Percentiles rank a stretch among this genome's conserved stretches.
These are phyloP conservation scores for Syncephalis plumigaleata DNA, from an alignment of 371 early-diverging fungal species.

Conservation along the genomic window DNA sequence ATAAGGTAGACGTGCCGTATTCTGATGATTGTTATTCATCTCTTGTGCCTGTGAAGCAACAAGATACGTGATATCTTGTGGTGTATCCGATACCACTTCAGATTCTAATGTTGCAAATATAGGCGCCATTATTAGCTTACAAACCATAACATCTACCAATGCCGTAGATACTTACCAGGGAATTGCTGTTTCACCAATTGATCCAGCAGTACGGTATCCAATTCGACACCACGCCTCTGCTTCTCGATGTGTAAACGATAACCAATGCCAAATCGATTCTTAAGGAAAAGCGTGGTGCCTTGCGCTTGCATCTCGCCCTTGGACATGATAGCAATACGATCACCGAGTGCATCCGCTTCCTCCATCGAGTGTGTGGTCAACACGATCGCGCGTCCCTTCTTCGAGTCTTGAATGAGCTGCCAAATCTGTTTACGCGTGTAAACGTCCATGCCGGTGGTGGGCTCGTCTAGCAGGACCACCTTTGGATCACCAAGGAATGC, in stretches of 20 bases:
- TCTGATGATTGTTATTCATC: too few relatives aligned
- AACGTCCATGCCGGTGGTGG: conserved; percentile 52
- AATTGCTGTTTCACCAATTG: too few relatives aligned
- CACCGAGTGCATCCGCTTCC: conserved; percentile 49
- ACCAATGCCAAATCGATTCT: conserved; percentile 20
- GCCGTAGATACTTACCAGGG: too few relatives aligned
- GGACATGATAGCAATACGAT: conserved; percentile 43
- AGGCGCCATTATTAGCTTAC: too few relatives aligned
- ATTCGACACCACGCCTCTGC: not conserved
- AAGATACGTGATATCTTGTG: too few relatives aligned
- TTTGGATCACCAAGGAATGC: conserved; percentile 52
- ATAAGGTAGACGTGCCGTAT: too few relatives aligned
- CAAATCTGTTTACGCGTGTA: conserved; percentile 44
- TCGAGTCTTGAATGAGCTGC: conserved; percentile 44
- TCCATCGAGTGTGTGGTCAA: conserved; percentile 56
- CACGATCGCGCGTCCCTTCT: conserved; percentile 32
- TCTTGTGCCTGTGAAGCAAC: too few relatives aligned
- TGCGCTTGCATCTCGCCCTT: conserved; percentile 27
- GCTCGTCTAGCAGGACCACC: conserved; percentile 54
- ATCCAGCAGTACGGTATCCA: too few relatives aligned
- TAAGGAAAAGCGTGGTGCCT: conserved; percentile 20
- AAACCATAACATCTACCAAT: too few relatives aligned
- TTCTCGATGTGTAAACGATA: conserved; percentile 17
- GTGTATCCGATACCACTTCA: too few relatives aligned
- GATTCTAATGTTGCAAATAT: too few relatives aligned